Conservation (phyloP, 345 rosid species). For the Atalantia buxifolia region DNA sequence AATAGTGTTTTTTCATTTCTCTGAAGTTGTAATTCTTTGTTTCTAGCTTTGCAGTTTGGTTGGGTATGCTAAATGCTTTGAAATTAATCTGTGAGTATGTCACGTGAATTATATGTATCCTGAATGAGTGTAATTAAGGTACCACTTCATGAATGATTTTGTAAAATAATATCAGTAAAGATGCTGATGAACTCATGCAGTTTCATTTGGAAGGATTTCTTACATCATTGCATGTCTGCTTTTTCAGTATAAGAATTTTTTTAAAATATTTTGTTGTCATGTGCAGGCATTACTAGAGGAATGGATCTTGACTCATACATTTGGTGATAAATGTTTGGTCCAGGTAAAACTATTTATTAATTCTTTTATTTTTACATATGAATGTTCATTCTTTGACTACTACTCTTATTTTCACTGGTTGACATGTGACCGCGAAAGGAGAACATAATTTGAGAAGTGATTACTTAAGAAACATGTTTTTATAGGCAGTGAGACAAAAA, state of each 20-base stretch:
- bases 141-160: not conserved
- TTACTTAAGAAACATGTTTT: not conserved
- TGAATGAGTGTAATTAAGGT: not conserved
- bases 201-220: conserved; percentile 1
- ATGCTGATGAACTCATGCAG: not conserved
- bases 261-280: not conserved
- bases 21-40: not conserved
- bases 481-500: not conserved
- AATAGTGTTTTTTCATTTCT: not conserved
- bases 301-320: conserved; percentile 69
- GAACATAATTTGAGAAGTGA: not conserved
- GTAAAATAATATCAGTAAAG: not conserved
- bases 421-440: not conserved
- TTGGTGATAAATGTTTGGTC: conserved; percentile 53
- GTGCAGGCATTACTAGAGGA: conserved; percentile 92
- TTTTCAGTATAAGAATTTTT: conserved; percentile 6
- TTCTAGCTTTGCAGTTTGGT: not conserved
- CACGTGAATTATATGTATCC: not conserved
- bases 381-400: not conserved
- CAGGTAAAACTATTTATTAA: conserved; percentile 39
- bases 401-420: not conserved
- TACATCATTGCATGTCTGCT: not conserved
- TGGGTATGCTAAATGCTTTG: not conserved
- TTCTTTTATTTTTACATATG: not conserved
- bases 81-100: not conserved